Evolutionary conservation across 192 early-diverging fungal genomes (phyloP).

Genomic region (Backusella tuberculispora): DNA sequence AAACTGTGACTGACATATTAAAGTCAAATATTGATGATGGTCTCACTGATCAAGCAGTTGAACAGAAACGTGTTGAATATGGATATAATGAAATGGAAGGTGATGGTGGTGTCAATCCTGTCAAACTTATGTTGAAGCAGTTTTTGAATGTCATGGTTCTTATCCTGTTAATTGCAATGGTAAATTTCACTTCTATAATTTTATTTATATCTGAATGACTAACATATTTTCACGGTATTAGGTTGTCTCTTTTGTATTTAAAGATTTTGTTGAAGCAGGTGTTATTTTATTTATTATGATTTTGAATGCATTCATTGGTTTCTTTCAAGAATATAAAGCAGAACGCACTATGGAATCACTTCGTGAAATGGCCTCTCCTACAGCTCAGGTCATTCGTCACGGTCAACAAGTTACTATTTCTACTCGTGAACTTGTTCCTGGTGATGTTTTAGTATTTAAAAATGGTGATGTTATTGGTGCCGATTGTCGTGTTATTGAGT

Average conservation of each 20-base stretch:
- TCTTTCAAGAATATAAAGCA: slow-evolving; percentile 95
- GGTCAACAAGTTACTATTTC: slow-evolving; percentile 73
- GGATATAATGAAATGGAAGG: slow-evolving; percentile 72
- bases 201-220: background rate
- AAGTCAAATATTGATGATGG: slow-evolving; percentile 44
- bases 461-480: slow-evolving; percentile 94
- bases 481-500: slow-evolving; percentile 76
- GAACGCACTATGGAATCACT: slow-evolving; percentile 94
- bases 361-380: slow-evolving; percentile 85
- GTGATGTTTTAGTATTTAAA: slow-evolving; percentile 91
- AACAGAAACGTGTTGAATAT: slow-evolving; percentile 45
- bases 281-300: slow-evolving; percentile 83
- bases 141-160: slow-evolving; percentile 67
- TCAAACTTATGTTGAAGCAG: slow-evolving; percentile 67
- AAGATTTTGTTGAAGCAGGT: slow-evolving; percentile 72
- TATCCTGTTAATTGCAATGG: slow-evolving; percentile 64
- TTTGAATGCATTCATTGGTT: slow-evolving; percentile 93
- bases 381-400: slow-evolving; percentile 87
- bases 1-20: slow-evolving; percentile 33
- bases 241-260: slow-evolving; percentile 65
- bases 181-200: slow-evolving; percentile 15
- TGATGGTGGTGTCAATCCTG: slow-evolving; percentile 65
- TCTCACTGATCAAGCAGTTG: slow-evolving; percentile 51
- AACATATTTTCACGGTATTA: slow-evolving; percentile 7
- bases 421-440: slow-evolving; percentile 82